phyloP scores from a whole-genome alignment of 2,329 filamentous ascomycete genomes.

The Chalaropsis thielavioides region DNA sequence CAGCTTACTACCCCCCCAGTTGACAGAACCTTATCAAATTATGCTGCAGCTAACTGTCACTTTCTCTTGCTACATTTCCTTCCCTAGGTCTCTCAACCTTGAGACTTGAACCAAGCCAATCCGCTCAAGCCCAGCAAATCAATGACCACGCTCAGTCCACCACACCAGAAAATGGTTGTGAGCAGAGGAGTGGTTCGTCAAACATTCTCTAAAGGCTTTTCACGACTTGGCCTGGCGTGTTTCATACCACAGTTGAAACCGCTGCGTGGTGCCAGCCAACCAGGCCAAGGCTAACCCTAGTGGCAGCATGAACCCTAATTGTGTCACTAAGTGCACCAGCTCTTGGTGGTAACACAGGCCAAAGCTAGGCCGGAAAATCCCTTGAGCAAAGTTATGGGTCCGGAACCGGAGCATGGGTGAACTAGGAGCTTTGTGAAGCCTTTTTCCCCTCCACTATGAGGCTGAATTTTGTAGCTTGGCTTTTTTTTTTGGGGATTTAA shows the following conservation, averaged over 20 bases:
- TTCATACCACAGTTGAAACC: neutral
- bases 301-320: neutral
- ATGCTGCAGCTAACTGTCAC: too few relatives aligned
- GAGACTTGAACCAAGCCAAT: too few relatives aligned
- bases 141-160: too few relatives aligned
- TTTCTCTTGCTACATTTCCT: too few relatives aligned
- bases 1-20: too few relatives aligned
- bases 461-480: neutral
- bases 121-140: neutral
- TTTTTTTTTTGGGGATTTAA: neutral
- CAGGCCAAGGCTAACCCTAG: neutral
- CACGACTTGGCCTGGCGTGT: neutral
- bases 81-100: too few relatives aligned
- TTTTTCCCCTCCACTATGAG: constrained; percentile 2
- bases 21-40: too few relatives aligned
- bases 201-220: neutral
- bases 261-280: neutral
- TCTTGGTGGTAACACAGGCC: too few relatives aligned
- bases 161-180: too few relatives aligned
- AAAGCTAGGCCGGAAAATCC: neutral
- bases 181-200: neutral
- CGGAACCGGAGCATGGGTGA: constrained; percentile 5
- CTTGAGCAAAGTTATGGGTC: neutral
- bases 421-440: neutral
- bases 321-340: too few relatives aligned